These are phyloP conservation scores for Linanthus parryae DNA, from an alignment of 148 eudicot genomes.

Conservation along the genomic window DNA sequence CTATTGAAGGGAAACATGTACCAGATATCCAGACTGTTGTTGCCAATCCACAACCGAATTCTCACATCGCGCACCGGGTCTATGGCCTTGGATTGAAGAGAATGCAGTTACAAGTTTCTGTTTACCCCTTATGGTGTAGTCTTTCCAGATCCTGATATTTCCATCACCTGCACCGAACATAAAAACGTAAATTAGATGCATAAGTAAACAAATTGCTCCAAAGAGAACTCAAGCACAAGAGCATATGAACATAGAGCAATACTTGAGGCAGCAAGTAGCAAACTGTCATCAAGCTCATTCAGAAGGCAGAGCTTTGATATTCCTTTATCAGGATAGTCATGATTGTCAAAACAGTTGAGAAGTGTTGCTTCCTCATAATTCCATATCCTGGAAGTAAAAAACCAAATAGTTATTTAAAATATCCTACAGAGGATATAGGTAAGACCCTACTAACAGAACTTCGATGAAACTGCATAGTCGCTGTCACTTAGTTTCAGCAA, in stretches of 20 bases:
- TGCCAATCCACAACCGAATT: slow-evolving; percentile 98
- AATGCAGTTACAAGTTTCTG: slow-evolving; percentile 96
- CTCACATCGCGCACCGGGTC: slow-evolving; percentile 50
- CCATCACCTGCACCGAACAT: slow-evolving; percentile 67
- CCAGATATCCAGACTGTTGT: slow-evolving; percentile 95
- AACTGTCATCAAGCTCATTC: slow-evolving; percentile 90
- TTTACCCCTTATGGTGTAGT: slow-evolving; percentile 50
- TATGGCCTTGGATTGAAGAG: slow-evolving; percentile 71
- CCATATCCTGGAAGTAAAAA: slow-evolving; percentile 58
- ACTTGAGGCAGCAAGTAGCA: slow-evolving; percentile 94
- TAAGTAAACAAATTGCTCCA: neutral
- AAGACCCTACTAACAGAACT: neutral
- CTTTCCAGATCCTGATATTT: slow-evolving; percentile 89
- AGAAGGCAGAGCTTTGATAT: slow-evolving; percentile 88
- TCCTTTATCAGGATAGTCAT: slow-evolving; percentile 78
- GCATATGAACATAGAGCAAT: slow-evolving; percentile 3
- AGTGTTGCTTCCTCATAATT: slow-evolving; percentile 83
- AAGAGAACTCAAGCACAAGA: neutral
- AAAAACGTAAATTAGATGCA: slow-evolving; percentile 1
- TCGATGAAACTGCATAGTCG: no score
- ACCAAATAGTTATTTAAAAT: slow-evolving; percentile 8
- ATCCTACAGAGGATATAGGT: no score
- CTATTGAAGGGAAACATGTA: slow-evolving; percentile 15
- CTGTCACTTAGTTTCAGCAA: no score
- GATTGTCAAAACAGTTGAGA: slow-evolving; percentile 83